These are phyloP conservation scores for Calonectria pseudoturangicola DNA, from an alignment of 2,329 filamentous ascomycete genomes.

Conservation along the genomic window DNA sequence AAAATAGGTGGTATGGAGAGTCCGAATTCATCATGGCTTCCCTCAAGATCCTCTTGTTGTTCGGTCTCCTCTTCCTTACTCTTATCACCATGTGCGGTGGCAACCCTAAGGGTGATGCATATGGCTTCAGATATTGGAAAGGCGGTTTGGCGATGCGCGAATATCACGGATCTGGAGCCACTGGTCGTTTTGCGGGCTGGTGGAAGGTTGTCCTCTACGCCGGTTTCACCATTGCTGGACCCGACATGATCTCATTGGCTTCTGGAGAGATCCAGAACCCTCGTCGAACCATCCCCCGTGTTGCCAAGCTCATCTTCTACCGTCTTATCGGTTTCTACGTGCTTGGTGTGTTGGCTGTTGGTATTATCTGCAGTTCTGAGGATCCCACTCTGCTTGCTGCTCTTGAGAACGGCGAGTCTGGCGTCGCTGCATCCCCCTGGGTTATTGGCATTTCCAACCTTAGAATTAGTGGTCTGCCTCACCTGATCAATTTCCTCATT, in stretches of 20 bases:
- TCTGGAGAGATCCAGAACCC: slow-evolving; percentile 79
- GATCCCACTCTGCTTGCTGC: slow-evolving; percentile 63
- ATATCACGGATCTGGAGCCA: slow-evolving; percentile 65
- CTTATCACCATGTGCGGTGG: slow-evolving; percentile 82
- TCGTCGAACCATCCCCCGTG: slow-evolving; percentile 78
- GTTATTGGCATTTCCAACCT: slow-evolving; percentile 76
- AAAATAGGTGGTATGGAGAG: slow-evolving; percentile 62
- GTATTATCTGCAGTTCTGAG: slow-evolving; percentile 73
- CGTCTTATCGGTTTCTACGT: slow-evolving; percentile 83
- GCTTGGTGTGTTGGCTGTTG: slow-evolving; percentile 75
- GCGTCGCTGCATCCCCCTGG: slow-evolving; percentile 76
- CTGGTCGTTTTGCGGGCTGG: slow-evolving; percentile 78
- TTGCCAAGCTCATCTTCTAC: slow-evolving; percentile 84
- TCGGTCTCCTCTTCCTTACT: slow-evolving; percentile 77
- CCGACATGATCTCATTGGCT: slow-evolving; percentile 78
- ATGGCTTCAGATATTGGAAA: slow-evolving; percentile 78
- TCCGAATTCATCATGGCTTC: slow-evolving; percentile 75
- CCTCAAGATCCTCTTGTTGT: slow-evolving; percentile 66
- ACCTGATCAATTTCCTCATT: slow-evolving; percentile 77
- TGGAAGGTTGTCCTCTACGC: slow-evolving; percentile 76
- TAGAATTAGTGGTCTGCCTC: slow-evolving; percentile 69
- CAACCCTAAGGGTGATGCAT: slow-evolving; percentile 77
- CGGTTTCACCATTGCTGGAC: slow-evolving; percentile 80
- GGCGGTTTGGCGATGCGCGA: slow-evolving; percentile 57
- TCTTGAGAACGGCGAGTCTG: slow-evolving; percentile 69